Base-by-base conservation (phyloP, 2,329 filamentous ascomycete genomes). In the Ophiostoma himal-ulmi region DNA sequence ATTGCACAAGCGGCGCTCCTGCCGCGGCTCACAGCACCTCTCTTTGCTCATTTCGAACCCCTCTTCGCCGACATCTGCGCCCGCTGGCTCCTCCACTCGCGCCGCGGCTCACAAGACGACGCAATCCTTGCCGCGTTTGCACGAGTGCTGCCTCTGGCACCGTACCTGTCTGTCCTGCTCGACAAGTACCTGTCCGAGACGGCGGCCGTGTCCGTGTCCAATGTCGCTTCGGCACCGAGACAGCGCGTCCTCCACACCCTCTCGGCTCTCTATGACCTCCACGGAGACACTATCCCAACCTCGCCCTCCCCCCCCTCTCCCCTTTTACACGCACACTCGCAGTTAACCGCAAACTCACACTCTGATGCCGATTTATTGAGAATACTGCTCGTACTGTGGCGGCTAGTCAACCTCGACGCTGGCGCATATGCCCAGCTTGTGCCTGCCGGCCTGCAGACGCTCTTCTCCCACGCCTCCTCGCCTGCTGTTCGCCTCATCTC, bases 1-100 rank as follows among this genome's bases (percentile, higher is more conserved):
- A 82, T 96, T 76, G 86, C 91, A 75, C 82, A 85, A 75, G 86
- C 88, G 72, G 88, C 92, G 71, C 85, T 96, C 76, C 84, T 88
- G 84, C 73, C 91, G 75, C 82, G 83, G 80, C 85, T 88, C 78
- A 94, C 92, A 76, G 88, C 92, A 77, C 83, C 83, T 70, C 82
- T 97, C 77, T 93, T 95, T 77, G 82, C 86, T 74, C 85, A 91
- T 76, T 93, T 94, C 79, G 88, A 91, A 77, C 82, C 85, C 73
- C 81, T 94, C 57, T 92, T 95, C 76, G 87, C 92, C 75, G 94
- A 97, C 79, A 83, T 96, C 68, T 92, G 91, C 79, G 91, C 93
- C 73, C 84, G 91, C 82, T 96, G 93, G 93, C 82, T 91, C 64
- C 82, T 83, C 76, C 78, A 81, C 77, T 75, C 81, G 37, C 78